Conservation (phyloP, 148 eudicot species). For the Camellia japonica region DNA sequence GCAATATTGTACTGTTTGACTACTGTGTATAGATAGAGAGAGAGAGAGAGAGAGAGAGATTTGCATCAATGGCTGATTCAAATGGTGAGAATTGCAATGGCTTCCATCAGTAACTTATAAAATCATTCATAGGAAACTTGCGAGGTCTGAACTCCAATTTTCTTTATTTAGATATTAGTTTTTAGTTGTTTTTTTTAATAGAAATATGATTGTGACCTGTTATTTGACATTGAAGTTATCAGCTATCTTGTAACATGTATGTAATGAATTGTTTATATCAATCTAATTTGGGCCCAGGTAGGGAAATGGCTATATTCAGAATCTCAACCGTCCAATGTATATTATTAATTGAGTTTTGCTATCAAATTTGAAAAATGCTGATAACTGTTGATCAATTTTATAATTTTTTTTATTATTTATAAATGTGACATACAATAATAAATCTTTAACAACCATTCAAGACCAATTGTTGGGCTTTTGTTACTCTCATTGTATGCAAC, state of each 20-base stretch:
- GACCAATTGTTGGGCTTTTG: neutral
- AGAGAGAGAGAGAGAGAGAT: neutral
- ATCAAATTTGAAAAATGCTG: neutral
- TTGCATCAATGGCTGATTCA: neutral
- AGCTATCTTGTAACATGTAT: neutral
- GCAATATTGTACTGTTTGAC: neutral
- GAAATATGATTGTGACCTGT: constrained; percentile 20
- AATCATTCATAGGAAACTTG: too few species aligned
- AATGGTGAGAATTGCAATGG: neutral
- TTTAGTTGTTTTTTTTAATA: neutral
- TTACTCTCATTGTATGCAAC: neutral
- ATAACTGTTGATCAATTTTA: too few species aligned
- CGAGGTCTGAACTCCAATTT: neutral
- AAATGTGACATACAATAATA: too few species aligned
- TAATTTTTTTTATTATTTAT: too few species aligned
- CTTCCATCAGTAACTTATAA: neutral
- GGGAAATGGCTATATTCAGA: neutral
- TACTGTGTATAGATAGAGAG: neutral
- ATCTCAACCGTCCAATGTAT: neutral
- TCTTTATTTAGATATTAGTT: neutral
- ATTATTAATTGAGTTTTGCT: neutral
- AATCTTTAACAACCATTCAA: neutral
- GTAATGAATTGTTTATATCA: neutral
- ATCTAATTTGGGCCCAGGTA: neutral
- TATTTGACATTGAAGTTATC: constrained; percentile 22